phyloP scores from a whole-genome alignment of 257 asterid species.

The Primulina tabacum region DNA sequence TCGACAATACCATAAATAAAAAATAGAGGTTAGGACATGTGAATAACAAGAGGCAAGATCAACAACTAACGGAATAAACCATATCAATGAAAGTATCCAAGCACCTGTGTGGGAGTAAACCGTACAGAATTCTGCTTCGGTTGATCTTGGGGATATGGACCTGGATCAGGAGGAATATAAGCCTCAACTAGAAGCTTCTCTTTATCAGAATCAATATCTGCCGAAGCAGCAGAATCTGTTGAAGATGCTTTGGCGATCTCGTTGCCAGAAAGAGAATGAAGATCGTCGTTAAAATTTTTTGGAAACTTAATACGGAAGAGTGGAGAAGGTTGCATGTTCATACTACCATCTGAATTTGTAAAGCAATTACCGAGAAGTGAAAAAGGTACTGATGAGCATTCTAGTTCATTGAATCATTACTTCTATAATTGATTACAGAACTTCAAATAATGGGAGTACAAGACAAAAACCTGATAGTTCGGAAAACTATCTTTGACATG shows the following conservation, averaged over 20 bases:
- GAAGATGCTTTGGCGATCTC: slow-evolving; percentile 41
- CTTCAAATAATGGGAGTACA: slow-evolving; percentile 15
- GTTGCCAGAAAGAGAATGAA: slow-evolving; percentile 60
- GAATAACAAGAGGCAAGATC: not conserved
- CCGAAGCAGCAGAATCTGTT: slow-evolving; percentile 32
- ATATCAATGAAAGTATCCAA: slow-evolving; percentile 21
- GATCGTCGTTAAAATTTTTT: slow-evolving; percentile 49
- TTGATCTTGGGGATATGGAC: slow-evolving; percentile 98
- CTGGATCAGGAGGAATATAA: slow-evolving; percentile 89
- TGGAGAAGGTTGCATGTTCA: slow-evolving; percentile 55
- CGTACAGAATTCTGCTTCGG: slow-evolving; percentile 90
- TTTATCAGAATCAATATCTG: slow-evolving; percentile 44
- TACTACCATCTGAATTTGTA: slow-evolving; percentile 68
- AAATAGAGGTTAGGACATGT: not conserved
- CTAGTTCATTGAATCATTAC: slow-evolving; percentile 3
- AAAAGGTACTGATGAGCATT: slow-evolving; percentile 14
- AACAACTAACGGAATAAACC: slow-evolving; percentile 11
- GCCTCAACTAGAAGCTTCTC: slow-evolving; percentile 77
- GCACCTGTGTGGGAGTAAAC: slow-evolving; percentile 96
- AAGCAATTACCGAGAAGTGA: slow-evolving; percentile 32
- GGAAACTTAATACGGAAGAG: slow-evolving; percentile 82
- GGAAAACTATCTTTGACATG: slow-evolving; percentile 89
- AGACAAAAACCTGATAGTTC: slow-evolving; percentile 63
- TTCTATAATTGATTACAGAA: slow-evolving; percentile 4
- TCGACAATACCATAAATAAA: not conserved